Base-by-base conservation (phyloP, 306 rosid genomes). In the Prunus mongolica region DNA sequence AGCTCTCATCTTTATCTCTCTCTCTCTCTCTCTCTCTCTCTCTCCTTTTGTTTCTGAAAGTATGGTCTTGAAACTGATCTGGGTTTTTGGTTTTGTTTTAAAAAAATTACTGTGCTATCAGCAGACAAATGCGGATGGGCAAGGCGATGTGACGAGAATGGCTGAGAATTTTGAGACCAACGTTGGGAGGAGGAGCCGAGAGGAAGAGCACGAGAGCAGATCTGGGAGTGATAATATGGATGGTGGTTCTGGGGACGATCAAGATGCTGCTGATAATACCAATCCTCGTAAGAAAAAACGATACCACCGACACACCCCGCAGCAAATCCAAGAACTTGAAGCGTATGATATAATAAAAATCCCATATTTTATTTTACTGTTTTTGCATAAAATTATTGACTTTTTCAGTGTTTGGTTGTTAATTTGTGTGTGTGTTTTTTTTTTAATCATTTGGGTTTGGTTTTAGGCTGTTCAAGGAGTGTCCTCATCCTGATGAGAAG, bases 291-390 rank as follows among this genome's bases (percentile, higher is more conserved):
- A 91, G 27, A 95, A 95, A 55, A 95, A 92, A 54, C 87, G 97
- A 0, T 95, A 95, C 84, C 98, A 92, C 92, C 95, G 98, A 83
- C 98, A 95, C 83, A 95, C 97, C 12, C 97, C 97, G 76, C 95
- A 95, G 76, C 98, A 95, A 80, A 95, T 95, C 75, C 98, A 95
- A 90, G 98, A 95, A 30, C 97, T 95, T 45, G 98, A 92, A 95
- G 12, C 91, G 98, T 95, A 89, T 67, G 76, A 22, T 12, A 22
- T 12, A 34, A 24, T n/a, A 34, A 22, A 66, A 66, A 51, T 1
- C 13, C 12, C 12, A 6, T 10, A 28, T 41, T 11, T n/a, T 14
- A 3, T 19, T 5, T 2, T 16, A 13, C 4, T 58, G 72, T 34
- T 32, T 4, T 10, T 44, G 15, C 32, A 15, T 9, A 18, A 22